Evolutionary conservation across 2,329 filamentous ascomycete species (phyloP).

Genomic region (Ampelomyces quisqualis): DNA sequence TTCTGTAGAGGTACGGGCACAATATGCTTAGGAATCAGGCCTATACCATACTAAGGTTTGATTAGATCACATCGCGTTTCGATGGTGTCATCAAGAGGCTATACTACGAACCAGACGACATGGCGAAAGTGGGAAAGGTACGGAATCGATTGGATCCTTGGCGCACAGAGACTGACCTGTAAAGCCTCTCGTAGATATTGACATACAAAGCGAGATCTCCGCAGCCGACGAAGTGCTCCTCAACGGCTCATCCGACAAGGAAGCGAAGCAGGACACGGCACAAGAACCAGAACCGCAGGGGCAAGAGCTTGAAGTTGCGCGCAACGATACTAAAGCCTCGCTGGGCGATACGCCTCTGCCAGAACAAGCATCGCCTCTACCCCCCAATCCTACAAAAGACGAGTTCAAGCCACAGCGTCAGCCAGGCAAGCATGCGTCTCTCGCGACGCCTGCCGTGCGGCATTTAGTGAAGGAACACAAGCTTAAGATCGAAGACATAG

Average conservation of each 20-base stretch:
- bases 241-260: constrained; percentile 37
- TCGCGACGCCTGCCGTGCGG: constrained; percentile 90
- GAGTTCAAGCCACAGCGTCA: constrained; percentile 23
- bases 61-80: constrained; percentile 94
- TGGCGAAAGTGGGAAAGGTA: constrained; percentile 84
- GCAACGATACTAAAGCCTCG: constrained; percentile 38
- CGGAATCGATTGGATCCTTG: too few species aligned
- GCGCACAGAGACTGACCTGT: constrained; percentile 18
- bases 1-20: constrained; percentile 54
- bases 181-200: constrained; percentile 87
- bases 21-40: neutral
- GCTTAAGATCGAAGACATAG: constrained; percentile 74
- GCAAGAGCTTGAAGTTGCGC: constrained; percentile 31
- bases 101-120: constrained; percentile 92
- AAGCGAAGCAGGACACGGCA: constrained; percentile 20
- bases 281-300: constrained; percentile 19
- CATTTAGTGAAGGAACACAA: constrained; percentile 79
- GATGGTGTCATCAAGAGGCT: constrained; percentile 94
- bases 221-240: constrained; percentile 56
- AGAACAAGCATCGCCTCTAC: constrained; percentile 21
- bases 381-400: constrained; percentile 20
- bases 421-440: constrained; percentile 66
- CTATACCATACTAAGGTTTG: constrained; percentile 46
- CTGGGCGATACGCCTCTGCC: constrained; percentile 16
- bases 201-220: constrained; percentile 77